Percentiles rank a stretch among this genome's conserved stretches.
Conservation (phyloP, 1,284 basidiomycete genomes). For the Heliocybe sulcata region DNA sequence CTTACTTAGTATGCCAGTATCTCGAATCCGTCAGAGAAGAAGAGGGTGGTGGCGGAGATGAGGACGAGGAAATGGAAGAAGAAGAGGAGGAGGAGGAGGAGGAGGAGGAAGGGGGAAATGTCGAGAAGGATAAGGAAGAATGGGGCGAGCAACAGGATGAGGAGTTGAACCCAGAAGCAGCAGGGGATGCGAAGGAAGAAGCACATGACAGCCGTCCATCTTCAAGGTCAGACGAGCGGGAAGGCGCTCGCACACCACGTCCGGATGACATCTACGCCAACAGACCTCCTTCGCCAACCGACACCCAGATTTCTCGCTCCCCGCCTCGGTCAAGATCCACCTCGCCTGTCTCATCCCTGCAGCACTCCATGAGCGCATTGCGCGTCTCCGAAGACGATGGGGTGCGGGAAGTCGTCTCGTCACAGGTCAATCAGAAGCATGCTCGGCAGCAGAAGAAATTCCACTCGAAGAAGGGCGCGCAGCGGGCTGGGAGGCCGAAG, state of each 20-base stretch:
- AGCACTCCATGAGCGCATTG: not conserved
- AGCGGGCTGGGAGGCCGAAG: slow-evolving; percentile 62
- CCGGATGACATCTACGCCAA: not conserved
- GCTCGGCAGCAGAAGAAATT: slow-evolving; percentile 66
- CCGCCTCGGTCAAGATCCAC: slow-evolving; percentile 14
- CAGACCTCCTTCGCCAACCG: not conserved
- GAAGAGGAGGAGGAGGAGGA: slow-evolving; percentile 27
- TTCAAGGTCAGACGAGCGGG: slow-evolving; percentile 13
- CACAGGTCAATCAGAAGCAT: slow-evolving; percentile 55
- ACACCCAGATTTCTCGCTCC: slow-evolving; percentile 11
- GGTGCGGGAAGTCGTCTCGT: slow-evolving; percentile 53
- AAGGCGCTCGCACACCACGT: slow-evolving; percentile 7
- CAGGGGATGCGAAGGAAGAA: too few relatives aligned
- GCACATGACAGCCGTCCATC: not conserved
- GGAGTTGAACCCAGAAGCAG: too few relatives aligned
- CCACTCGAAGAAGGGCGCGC: slow-evolving; percentile 61
- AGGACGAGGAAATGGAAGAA: slow-evolving; percentile 19
- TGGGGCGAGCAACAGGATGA: slow-evolving; percentile 10
- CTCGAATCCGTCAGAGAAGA: slow-evolving; percentile 53
- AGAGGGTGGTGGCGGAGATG: slow-evolving; percentile 25
- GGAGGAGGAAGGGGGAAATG: slow-evolving; percentile 27
- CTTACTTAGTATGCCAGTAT: slow-evolving; percentile 36
- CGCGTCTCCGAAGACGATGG: slow-evolving; percentile 5
- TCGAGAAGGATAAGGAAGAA: slow-evolving; percentile 22
- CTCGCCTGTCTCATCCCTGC: slow-evolving; percentile 9